A percentile compares a stretch with the other conserved stretches of the same genome.
Conservation (phyloP, 768 basidiomycete genomes). For the Suillus bovinus region DNA sequence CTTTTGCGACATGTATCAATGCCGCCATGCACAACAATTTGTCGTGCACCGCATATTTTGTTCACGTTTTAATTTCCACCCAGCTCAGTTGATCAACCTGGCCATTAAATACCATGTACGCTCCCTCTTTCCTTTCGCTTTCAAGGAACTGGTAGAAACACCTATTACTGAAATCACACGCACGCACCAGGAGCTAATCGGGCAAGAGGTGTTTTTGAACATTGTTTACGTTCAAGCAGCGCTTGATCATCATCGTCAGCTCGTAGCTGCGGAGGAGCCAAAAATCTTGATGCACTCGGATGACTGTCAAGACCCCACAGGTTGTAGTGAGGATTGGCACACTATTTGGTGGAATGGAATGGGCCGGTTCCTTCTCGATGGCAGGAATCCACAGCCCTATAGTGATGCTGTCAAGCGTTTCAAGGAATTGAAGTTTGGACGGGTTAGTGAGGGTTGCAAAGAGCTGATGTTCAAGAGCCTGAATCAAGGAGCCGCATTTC, state of each 20-base stretch:
- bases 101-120: background rate
- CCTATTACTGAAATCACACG: background rate
- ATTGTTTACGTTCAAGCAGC: background rate
- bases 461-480: background rate
- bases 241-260: constrained; percentile 6
- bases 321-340: constrained; percentile 14
- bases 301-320: constrained; percentile 6
- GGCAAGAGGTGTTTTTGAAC: background rate
- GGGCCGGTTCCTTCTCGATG: background rate
- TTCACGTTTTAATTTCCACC: background rate
- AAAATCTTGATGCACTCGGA: background rate
- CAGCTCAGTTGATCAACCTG: constrained; percentile 4
- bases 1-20: constrained; percentile 1
- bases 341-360: constrained; percentile 18
- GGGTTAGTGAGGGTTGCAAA: background rate
- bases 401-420: background rate
- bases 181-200: background rate
- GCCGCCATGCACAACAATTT: background rate
- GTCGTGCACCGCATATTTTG: background rate
- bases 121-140: background rate
- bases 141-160: constrained; percentile 1
- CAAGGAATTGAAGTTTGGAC: background rate
- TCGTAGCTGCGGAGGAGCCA: constrained; percentile 14
- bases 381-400: background rate
- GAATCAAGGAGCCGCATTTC: background rate